Evolutionary conservation across 331 rosid genomes (phyloP).

Genomic region (Malus hybrid): DNA sequence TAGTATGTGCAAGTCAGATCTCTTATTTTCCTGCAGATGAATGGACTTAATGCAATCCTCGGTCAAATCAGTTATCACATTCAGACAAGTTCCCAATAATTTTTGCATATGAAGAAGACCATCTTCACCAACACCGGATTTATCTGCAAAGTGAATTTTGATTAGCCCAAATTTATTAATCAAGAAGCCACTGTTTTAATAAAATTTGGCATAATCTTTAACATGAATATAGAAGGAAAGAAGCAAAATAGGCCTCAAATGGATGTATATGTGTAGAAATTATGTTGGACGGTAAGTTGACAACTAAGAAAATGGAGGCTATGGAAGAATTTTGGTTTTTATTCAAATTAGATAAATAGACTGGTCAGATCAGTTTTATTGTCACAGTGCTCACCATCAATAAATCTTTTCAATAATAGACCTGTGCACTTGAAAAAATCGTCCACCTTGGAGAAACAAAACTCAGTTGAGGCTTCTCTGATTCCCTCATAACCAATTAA

Average conservation of each 20-base stretch:
- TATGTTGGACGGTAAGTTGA: not conserved
- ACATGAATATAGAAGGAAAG: not conserved
- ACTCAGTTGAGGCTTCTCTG: slow-evolving; percentile 54
- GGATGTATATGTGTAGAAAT: not conserved
- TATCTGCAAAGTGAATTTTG: slow-evolving; percentile 45
- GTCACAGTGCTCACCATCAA: slow-evolving; percentile 45
- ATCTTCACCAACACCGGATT: slow-evolving; percentile 38
- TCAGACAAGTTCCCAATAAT: slow-evolving; percentile 61
- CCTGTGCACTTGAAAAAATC: slow-evolving; percentile 51
- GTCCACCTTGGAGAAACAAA: slow-evolving; percentile 55
- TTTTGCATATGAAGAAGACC: slow-evolving; percentile 28
- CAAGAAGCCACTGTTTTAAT: not conserved
- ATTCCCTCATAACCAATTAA: slow-evolving; percentile 63
- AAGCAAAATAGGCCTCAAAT: not conserved
- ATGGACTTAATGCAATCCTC: slow-evolving; percentile 58
- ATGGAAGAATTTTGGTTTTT: not conserved
- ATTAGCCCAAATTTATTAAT: not conserved
- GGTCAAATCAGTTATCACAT: slow-evolving; percentile 45
- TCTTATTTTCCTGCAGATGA: slow-evolving; percentile 49
- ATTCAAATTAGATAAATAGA: not conserved
- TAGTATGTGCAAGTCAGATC: slow-evolving; percentile 34
- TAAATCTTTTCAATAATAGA: slow-evolving; percentile 44
- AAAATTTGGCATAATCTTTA: not conserved
- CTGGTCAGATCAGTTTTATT: slow-evolving; percentile 3
- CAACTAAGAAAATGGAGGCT: not conserved